phyloP scores from a whole-genome alignment of 2,329 filamentous ascomycete species.

The Pestalotiopsis fici region DNA sequence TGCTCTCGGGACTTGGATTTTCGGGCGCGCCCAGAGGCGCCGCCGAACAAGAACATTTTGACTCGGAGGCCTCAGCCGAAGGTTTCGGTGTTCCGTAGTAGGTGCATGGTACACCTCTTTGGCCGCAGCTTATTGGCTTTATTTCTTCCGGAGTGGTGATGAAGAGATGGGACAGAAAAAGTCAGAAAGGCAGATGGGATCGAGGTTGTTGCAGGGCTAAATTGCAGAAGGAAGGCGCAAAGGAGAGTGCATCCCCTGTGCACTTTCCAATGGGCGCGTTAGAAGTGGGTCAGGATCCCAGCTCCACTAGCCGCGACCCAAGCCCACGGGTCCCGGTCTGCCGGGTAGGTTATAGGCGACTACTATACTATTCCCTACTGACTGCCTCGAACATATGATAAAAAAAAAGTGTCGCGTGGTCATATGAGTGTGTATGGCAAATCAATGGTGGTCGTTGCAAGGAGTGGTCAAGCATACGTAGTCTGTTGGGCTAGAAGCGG shows the following conservation, averaged over 20 bases:
- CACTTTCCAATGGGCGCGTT: background rate
- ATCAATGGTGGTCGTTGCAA: too few relatives aligned
- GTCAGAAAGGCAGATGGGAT: background rate
- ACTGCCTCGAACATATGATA: too few relatives aligned
- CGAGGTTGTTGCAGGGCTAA: too few relatives aligned
- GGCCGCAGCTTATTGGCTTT: too few relatives aligned
- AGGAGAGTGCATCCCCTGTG: background rate
- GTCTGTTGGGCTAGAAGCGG: too few relatives aligned
- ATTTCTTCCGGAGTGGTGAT: background rate
- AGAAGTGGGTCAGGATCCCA: background rate
- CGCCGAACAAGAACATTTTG: conserved; percentile 7
- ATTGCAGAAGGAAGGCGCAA: background rate
- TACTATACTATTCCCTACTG: background rate
- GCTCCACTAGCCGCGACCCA: background rate
- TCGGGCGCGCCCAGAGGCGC: background rate
- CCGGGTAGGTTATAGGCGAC: background rate
- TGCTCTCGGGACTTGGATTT: background rate
- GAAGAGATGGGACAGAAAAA: background rate
- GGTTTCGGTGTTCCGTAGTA: background rate
- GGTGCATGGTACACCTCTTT: background rate
- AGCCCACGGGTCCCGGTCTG: background rate
- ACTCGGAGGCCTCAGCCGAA: background rate
- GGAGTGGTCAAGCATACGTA: too few relatives aligned
- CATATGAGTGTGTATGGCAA: background rate
- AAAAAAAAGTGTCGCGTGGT: too few relatives aligned